Evolutionary conservation across 257 asterid species (phyloP).

Genomic region (Apocynum venetum): DNA sequence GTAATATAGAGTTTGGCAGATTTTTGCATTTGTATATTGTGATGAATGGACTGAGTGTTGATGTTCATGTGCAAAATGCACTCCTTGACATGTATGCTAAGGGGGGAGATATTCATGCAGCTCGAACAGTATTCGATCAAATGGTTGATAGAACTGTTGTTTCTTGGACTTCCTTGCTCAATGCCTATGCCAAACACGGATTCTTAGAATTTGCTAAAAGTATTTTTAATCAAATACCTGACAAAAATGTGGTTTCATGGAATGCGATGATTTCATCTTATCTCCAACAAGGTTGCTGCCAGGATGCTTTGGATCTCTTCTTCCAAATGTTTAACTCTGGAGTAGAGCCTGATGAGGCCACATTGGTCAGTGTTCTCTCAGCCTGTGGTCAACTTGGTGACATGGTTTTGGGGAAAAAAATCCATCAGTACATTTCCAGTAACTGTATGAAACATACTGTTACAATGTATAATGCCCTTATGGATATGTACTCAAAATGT

Average conservation of each 20-base stretch:
- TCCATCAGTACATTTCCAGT: slow-evolving; percentile 29
- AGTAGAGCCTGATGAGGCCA: slow-evolving; percentile 22
- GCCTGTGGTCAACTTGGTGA: slow-evolving; percentile 61
- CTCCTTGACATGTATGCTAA: slow-evolving; percentile 23
- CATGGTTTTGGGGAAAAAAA: slow-evolving; percentile 39
- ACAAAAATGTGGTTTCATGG: slow-evolving; percentile 34
- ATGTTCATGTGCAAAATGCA: slow-evolving; percentile 27
- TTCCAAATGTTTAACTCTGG: slow-evolving; percentile 7
- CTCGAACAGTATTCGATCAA: slow-evolving; percentile 13
- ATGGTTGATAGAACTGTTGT: slow-evolving; percentile 34
- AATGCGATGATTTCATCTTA: slow-evolving; percentile 24
- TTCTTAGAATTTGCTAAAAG: slow-evolving; percentile 35
- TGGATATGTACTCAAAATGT: slow-evolving; percentile 74
- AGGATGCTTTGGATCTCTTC: slow-evolving; percentile 15
- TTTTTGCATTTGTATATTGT: slow-evolving; percentile 45
- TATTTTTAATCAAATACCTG: slow-evolving; percentile 46
- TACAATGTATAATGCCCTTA: slow-evolving; percentile 42
- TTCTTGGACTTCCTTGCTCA: slow-evolving; percentile 67
- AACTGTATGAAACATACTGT: slow-evolving; percentile 21
- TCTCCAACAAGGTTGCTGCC: slow-evolving; percentile 17
- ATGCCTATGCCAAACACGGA: slow-evolving; percentile 51
- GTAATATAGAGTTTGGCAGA: slow-evolving; percentile 38
- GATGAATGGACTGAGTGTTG: slow-evolving; percentile 7
- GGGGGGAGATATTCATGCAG: slow-evolving; percentile 13
- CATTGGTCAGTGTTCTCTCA: slow-evolving; percentile 39